Percentiles rank a stretch among this genome's conserved stretches.
These are phyloP conservation scores for Fusarium sarcochroum DNA, from an alignment of 2,329 filamentous ascomycete species.

Conservation along the genomic window DNA sequence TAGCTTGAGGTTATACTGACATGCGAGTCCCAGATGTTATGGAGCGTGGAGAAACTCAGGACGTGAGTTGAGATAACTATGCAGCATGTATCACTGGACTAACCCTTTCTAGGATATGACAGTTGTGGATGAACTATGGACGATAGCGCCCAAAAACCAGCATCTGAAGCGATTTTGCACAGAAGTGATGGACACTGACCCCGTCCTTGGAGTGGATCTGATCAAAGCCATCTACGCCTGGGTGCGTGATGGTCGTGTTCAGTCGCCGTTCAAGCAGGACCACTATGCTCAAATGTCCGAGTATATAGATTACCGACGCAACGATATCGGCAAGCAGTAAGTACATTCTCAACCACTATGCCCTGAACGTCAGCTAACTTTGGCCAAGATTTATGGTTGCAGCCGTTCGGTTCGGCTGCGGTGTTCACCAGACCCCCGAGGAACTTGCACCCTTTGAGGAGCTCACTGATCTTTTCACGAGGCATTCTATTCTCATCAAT, in stretches of 20 bases:
- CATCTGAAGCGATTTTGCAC: constrained; percentile 13
- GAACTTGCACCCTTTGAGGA: constrained; percentile 16
- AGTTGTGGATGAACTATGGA: constrained; percentile 23
- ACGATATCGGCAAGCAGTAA: constrained; percentile 19
- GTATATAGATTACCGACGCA: constrained; percentile 19
- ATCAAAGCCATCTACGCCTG: constrained; percentile 5
- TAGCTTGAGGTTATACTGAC: background rate
- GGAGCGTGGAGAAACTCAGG: constrained; percentile 23
- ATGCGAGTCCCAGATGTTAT: constrained; percentile 14
- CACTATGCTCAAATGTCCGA: constrained; percentile 10
- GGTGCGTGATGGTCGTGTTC: constrained; percentile 17
- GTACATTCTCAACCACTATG: accelerated
- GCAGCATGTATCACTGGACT: background rate
- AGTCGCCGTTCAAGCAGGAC: constrained; percentile 29
- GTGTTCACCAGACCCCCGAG: constrained; percentile 4
- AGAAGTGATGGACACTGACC: constrained; percentile 13
- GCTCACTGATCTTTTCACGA: constrained; percentile 18
- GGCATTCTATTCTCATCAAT: constrained; percentile 17
- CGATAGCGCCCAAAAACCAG: constrained; percentile 18
- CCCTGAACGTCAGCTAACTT: background rate
- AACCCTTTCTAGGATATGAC: constrained; percentile 12
- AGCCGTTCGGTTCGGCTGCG: constrained; percentile 22
- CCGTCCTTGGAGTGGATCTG: constrained; percentile 17
- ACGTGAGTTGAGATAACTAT: background rate
- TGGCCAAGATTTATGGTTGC: constrained; percentile 20